Evolutionary conservation across 2,329 filamentous ascomycete genomes (phyloP).

Genomic region (Sarocladium kiliense): DNA sequence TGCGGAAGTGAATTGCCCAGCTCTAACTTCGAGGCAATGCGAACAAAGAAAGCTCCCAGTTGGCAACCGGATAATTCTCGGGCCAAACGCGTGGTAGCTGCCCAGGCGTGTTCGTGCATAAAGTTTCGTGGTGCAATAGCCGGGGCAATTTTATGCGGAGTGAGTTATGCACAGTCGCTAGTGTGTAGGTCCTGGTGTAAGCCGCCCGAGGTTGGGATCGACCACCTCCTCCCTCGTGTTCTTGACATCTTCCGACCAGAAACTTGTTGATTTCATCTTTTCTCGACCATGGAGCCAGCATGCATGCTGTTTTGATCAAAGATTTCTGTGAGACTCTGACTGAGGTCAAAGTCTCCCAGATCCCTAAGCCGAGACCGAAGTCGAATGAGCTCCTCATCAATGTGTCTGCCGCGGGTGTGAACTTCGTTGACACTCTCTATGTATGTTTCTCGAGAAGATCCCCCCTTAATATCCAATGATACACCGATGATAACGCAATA

Average conservation of each 20-base stretch:
- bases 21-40: neutral
- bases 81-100: neutral
- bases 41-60: constrained; percentile 10
- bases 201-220: neutral
- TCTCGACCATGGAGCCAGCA: constrained; percentile 10
- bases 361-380: constrained; percentile 15
- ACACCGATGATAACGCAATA: too few relatives aligned
- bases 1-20: neutral
- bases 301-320: constrained; percentile 24
- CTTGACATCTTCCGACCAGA: too few relatives aligned
- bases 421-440: constrained; percentile 58
- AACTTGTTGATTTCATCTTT: too few relatives aligned
- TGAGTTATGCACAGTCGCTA: neutral
- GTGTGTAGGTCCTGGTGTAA: neutral
- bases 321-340: constrained; percentile 19
- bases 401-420: constrained; percentile 51
- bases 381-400: constrained; percentile 20
- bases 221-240: neutral
- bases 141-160: neutral
- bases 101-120: neutral
- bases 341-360: constrained; percentile 19
- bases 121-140: neutral
- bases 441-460: constrained; percentile 16
- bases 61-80: constrained; percentile 5
- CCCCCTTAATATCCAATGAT: too few relatives aligned